Conservation (phyloP, 371 early-diverging fungal genomes). For the Syncephalastrum monosporum region DNA sequence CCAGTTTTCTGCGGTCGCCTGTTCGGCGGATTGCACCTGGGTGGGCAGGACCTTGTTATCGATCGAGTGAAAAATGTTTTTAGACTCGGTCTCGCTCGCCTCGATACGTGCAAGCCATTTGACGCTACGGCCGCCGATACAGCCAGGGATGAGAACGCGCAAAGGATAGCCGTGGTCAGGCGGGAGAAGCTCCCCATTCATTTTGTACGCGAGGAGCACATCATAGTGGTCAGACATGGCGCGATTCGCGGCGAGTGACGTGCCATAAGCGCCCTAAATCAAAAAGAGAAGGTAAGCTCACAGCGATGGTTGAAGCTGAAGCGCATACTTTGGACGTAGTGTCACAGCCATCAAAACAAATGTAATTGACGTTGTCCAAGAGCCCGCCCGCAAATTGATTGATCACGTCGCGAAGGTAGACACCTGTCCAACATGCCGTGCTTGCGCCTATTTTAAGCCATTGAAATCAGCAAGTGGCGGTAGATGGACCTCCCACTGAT, state of each 20-base stretch:
- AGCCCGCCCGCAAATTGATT: conserved; percentile 48
- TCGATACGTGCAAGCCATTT: conserved; percentile 75
- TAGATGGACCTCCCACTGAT: background rate
- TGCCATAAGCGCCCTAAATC: conserved; percentile 68
- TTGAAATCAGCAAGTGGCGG: conserved; percentile 1
- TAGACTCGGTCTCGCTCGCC: conserved; percentile 60
- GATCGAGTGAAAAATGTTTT: conserved; percentile 72
- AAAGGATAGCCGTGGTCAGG: conserved; percentile 84
- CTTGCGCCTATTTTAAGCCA: conserved; percentile 59
- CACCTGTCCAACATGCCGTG: conserved; percentile 83
- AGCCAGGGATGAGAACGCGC: conserved; percentile 82
- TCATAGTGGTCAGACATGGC: conserved; percentile 71
- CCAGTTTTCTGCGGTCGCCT: conserved; percentile 50
- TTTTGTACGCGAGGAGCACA: conserved; percentile 82
- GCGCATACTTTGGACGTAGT: conserved; percentile 47
- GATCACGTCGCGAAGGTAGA: conserved; percentile 74
- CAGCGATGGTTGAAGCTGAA: background rate
- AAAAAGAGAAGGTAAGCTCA: background rate
- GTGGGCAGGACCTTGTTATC: conserved; percentile 87
- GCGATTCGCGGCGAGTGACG: conserved; percentile 70
- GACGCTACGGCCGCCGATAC: conserved; percentile 84
- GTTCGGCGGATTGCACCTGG: conserved; percentile 43
- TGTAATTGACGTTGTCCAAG: conserved; percentile 50
- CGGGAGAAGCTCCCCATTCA: conserved; percentile 79
- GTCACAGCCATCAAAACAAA: conserved; percentile 71